Percentiles rank a stretch among this genome's conserved stretches.
These are phyloP conservation scores for Hanseniaspora sp. DNA, from an alignment of 1,139 yeast species.

Conservation along the genomic window DNA sequence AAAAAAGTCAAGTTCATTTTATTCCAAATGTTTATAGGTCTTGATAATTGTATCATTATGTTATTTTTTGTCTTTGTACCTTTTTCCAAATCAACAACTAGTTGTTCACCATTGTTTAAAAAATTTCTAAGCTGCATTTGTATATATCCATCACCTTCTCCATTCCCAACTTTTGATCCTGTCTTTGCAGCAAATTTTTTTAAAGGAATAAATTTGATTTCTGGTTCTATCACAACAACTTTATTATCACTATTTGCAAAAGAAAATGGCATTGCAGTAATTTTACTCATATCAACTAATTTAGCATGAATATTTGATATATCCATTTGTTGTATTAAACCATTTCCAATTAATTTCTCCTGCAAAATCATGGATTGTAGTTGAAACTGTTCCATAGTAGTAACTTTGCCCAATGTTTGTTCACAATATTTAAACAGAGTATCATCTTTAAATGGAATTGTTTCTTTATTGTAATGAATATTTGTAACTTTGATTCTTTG, in stretches of 20 bases:
- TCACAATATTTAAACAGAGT: constrained; percentile 25
- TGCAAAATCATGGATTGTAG: constrained; percentile 24
- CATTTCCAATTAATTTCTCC: constrained; percentile 24
- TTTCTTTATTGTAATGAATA: constrained; percentile 9
- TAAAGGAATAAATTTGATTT: constrained; percentile 48
- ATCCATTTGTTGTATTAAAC: constrained; percentile 22
- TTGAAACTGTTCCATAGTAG: constrained; percentile 24
- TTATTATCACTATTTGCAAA: constrained; percentile 6
- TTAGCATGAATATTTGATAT: constrained; percentile 5
- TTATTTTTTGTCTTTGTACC: constrained; percentile 77
- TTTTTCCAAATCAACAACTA: constrained; percentile 63
- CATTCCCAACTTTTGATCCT: constrained; percentile 90
- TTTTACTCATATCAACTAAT: constrained; percentile 5
- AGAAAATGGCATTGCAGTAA: constrained; percentile 6
- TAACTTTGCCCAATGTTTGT: constrained; percentile 24
- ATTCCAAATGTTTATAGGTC: constrained; percentile 38
- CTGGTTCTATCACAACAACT: constrained; percentile 41
- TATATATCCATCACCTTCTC: constrained; percentile 87
- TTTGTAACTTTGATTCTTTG: constrained; percentile 9
- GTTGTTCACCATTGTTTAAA: constrained; percentile 79
- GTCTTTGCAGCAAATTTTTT: constrained; percentile 67
- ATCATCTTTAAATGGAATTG: constrained; percentile 19
- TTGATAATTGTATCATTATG: constrained; percentile 49
- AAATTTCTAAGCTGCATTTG: constrained; percentile 65
- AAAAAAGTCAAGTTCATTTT: constrained; percentile 11